These are phyloP conservation scores for Rhodotorula mucilaginosa DNA, from an alignment of 1,284 basidiomycete genomes.

Conservation along the genomic window DNA sequence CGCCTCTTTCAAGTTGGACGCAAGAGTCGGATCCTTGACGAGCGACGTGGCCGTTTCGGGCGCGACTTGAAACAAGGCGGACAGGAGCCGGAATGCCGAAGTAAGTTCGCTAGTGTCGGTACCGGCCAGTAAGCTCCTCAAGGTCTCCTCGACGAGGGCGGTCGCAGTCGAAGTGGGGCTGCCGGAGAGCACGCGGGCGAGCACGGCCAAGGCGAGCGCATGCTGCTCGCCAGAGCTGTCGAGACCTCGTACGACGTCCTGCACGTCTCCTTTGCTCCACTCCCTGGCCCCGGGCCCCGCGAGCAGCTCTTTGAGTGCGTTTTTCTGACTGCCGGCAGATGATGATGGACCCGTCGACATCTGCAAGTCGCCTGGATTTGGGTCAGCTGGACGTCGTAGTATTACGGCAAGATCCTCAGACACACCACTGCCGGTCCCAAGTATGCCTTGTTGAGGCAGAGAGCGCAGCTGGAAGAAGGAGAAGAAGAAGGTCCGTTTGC, in stretches of 20 bases:
- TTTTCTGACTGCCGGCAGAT: not conserved
- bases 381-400: too few species aligned
- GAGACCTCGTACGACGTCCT: conserved; percentile 1
- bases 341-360: not conserved
- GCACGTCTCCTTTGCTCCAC: conserved; percentile 2
- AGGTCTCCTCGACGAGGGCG: conserved; percentile 3
- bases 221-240: not conserved
- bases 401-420: too few species aligned
- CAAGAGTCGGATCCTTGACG: conserved; percentile 60
- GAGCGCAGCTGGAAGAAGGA: too few species aligned
- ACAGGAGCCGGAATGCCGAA: conserved; percentile 58
- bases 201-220: conserved; percentile 21
- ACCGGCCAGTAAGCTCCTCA: conserved; percentile 18
- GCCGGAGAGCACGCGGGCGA: conserved; percentile 19
- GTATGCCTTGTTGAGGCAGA: too few species aligned
- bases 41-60: conserved; percentile 62
- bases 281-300: not conserved
- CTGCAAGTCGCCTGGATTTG: not conserved
- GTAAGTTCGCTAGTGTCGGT: conserved; percentile 32
- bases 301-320: conserved; percentile 9
- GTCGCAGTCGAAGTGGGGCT: conserved; percentile 18
- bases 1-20: conserved; percentile 62
- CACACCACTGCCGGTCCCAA: too few species aligned
- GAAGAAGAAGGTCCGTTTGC: too few species aligned
- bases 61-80: conserved; percentile 73